Evolutionary conservation across 1,284 basidiomycete species (phyloP).

Genomic region (Tilletiopsis washingtonensis): DNA sequence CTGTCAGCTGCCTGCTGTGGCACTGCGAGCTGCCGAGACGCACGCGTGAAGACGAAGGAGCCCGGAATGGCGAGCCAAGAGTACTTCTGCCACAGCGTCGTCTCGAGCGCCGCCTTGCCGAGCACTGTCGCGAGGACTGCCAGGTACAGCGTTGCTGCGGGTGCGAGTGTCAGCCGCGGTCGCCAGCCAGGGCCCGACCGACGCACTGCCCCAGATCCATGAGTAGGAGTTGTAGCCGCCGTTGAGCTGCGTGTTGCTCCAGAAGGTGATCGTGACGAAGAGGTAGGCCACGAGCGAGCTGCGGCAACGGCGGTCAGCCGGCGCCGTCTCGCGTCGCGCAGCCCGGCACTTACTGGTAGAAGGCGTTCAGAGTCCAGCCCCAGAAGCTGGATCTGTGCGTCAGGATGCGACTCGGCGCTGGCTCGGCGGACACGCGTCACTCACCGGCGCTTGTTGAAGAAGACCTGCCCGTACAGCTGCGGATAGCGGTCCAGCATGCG

Average conservation of each 20-base stretch:
- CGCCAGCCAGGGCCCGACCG: too few relatives aligned
- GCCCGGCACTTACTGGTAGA: too few relatives aligned
- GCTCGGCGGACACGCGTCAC: too few relatives aligned
- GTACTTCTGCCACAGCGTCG: conserved; percentile 99
- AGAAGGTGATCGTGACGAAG: conserved; percentile 82
- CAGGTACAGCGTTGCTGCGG: conserved; percentile 82
- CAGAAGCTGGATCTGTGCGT: too few relatives aligned
- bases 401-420: too few relatives aligned
- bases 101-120: conserved; percentile 92
- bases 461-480: conserved; percentile 64
- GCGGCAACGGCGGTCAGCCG: too few relatives aligned
- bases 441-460: conserved; percentile 33
- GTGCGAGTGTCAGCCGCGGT: too few relatives aligned
- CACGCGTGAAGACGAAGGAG: conserved; percentile 88
- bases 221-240: conserved; percentile 77
- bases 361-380: conserved; percentile 88
- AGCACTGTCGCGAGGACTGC: conserved; percentile 87
- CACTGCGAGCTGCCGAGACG: too few relatives aligned
- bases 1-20: too few relatives aligned
- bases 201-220: conserved; percentile 93
- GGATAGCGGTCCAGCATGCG: conserved; percentile 94
- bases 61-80: conserved; percentile 79
- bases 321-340: too few relatives aligned
- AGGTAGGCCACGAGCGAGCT: conserved; percentile 80
- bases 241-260: conserved; percentile 63